A percentile compares a stretch with the other conserved stretches of the same genome.
Conservation (phyloP, 441 rosid species). For the Eutrema salsugineum region DNA sequence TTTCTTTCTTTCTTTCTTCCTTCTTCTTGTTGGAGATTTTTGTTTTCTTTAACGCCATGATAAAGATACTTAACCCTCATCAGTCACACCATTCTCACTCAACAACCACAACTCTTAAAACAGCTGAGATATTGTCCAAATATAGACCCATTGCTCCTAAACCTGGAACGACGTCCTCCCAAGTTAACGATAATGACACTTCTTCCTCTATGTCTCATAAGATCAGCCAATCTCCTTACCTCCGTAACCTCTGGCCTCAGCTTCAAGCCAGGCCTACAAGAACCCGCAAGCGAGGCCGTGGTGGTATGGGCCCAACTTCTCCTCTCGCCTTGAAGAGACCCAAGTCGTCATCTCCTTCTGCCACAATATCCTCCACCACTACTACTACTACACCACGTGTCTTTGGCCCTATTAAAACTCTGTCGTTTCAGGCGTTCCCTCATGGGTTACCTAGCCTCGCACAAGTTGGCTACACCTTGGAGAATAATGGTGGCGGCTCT, state of each 20-base stretch:
- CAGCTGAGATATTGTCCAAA: conserved; percentile 91
- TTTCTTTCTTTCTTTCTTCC: neutral
- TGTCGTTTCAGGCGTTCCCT: conserved; percentile 47
- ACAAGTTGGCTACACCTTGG: conserved; percentile 24
- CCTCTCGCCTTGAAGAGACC: conserved; percentile 51
- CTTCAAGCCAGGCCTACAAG: conserved; percentile 82
- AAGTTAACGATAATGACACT: conserved; percentile 31
- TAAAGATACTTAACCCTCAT: conserved; percentile 67
- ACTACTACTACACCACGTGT: conserved; percentile 29
- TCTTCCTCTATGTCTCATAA: conserved; percentile 51
- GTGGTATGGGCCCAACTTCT: conserved; percentile 42
- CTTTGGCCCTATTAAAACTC: conserved; percentile 25
- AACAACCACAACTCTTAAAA: conserved; percentile 50
- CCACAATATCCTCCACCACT: neutral
- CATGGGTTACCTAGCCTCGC: conserved; percentile 17
- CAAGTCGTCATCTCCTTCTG: conserved; percentile 33
- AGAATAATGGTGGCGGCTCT: conserved; percentile 19
- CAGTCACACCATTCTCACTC: conserved; percentile 25
- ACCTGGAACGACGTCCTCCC: conserved; percentile 53
- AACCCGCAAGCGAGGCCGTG: conserved; percentile 82
- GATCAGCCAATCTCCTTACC: conserved; percentile 72
- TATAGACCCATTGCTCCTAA: conserved; percentile 93
- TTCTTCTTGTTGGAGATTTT: neutral
- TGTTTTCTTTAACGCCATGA: conserved; percentile 39
- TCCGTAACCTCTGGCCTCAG: conserved; percentile 78